Evolutionary conservation across 352 stramenopile species (phyloP).

Genomic region (Phytophthora multivora): DNA sequence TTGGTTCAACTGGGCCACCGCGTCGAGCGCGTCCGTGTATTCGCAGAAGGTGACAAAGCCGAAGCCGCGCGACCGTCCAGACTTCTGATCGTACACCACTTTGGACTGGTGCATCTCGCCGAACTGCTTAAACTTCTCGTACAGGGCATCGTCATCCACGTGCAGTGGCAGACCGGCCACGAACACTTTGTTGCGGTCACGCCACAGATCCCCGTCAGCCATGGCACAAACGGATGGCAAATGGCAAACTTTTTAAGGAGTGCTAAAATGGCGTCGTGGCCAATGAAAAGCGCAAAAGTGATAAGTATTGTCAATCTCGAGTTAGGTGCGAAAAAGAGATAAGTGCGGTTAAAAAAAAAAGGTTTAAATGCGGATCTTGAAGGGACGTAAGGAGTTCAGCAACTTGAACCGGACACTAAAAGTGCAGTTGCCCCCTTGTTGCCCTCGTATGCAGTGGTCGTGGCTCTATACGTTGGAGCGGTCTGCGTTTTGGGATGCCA

Average conservation of each 20-base stretch:
- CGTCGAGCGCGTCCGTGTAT: constrained; percentile 80
- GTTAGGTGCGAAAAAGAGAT: constrained; percentile 5
- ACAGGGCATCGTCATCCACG: constrained; percentile 71
- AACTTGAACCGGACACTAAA: constrained; percentile 19
- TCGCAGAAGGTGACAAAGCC: constrained; percentile 86
- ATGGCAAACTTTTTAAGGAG: not conserved
- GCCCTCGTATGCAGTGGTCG: constrained; percentile 2
- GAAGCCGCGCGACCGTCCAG: constrained; percentile 73
- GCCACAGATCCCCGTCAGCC: constrained; percentile 74
- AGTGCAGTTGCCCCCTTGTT: constrained; percentile 2
- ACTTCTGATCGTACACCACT: constrained; percentile 76
- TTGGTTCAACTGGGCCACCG: constrained; percentile 79
- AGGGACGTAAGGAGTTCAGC: constrained; percentile 22
- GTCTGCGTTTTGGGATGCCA: constrained; percentile 20
- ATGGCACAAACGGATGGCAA: constrained; percentile 27
- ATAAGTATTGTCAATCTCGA: not conserved
- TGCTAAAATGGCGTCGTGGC: constrained; percentile 1
- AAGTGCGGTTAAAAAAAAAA: not conserved
- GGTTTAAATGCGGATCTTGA: constrained; percentile 36
- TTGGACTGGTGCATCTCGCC: constrained; percentile 89
- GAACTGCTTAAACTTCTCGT: constrained; percentile 74
- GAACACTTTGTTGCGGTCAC: constrained; percentile 90
- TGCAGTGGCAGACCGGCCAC: constrained; percentile 70
- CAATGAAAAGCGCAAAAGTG: constrained; percentile 21
- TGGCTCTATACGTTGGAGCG: constrained; percentile 1